Evolutionary conservation across 2,329 filamentous ascomycete genomes (phyloP).

Genomic region (Karstenula rhodostoma): DNA sequence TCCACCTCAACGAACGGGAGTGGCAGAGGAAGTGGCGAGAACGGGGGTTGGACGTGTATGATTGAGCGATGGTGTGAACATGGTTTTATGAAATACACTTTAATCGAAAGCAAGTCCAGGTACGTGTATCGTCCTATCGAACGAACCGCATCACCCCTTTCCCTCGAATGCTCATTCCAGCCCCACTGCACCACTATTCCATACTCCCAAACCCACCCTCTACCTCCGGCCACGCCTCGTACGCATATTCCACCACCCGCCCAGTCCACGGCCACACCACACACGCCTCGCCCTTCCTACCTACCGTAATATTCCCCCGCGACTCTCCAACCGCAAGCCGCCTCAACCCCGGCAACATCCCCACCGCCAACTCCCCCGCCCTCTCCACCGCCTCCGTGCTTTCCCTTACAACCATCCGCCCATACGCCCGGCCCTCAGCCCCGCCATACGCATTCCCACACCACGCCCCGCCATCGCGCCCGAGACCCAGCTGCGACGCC

Average conservation of each 20-base stretch:
- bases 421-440: conserved; percentile 4
- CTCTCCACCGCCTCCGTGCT: neutral
- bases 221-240: neutral
- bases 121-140: neutral
- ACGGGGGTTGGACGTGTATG: conserved; percentile 15
- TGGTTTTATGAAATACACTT: too few species aligned
- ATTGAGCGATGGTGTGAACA: neutral
- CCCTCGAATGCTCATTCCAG: neutral
- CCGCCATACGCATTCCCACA: conserved; percentile 18
- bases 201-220: neutral
- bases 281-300: neutral
- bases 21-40: conserved; percentile 11
- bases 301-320: neutral
- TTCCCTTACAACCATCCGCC: neutral
- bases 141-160: neutral
- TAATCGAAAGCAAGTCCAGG: too few species aligned
- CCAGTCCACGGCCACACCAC: conserved; percentile 2
- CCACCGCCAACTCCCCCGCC: conserved; percentile 2
- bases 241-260: neutral
- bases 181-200: neutral
- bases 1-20: neutral
- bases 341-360: conserved; percentile 10
- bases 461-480: conserved; percentile 14
- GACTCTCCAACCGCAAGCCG: conserved; percentile 1
- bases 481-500: conserved; percentile 3